Evolutionary conservation across 2,329 filamentous ascomycete genomes (phyloP).

Genomic region (Calycina marina): DNA sequence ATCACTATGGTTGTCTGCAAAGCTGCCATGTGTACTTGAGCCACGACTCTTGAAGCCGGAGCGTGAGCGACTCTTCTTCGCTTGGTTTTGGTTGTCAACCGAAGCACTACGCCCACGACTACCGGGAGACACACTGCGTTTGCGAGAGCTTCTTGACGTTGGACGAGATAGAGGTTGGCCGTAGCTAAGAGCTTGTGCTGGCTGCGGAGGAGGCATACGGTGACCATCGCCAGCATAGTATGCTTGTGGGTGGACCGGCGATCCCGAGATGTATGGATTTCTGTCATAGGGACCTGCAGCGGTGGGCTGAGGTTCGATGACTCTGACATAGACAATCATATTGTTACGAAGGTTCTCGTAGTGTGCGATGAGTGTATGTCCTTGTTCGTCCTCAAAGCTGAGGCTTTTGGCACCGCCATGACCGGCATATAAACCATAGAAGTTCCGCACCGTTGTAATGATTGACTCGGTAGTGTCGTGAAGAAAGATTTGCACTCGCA

Average conservation of each 20-base stretch:
- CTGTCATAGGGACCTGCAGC: conserved; percentile 34
- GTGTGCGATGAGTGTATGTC: conserved; percentile 81
- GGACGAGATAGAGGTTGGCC: conserved; percentile 52
- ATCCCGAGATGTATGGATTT: conserved; percentile 35
- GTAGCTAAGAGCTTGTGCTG: conserved; percentile 35
- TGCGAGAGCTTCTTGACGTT: conserved; percentile 53
- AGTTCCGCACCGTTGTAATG: conserved; percentile 96
- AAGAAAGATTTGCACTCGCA: conserved; percentile 80
- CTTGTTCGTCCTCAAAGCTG: conserved; percentile 84
- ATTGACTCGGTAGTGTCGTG: conserved; percentile 97
- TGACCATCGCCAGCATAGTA: conserved; percentile 47
- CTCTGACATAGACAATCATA: conserved; percentile 86
- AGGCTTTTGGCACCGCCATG: conserved; percentile 59
- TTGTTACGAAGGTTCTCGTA: conserved; percentile 92
- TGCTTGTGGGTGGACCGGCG: conserved; percentile 36
- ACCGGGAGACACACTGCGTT: conserved; percentile 65
- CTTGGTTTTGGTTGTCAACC: conserved; percentile 28
- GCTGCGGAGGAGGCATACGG: conserved; percentile 45
- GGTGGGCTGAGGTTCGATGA: conserved; percentile 47
- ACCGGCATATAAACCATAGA: conserved; percentile 86
- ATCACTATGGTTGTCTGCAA: conserved; percentile 49
- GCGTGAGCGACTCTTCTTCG: conserved; percentile 55
- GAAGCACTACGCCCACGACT: conserved; percentile 49
- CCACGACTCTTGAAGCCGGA: conserved; percentile 53
- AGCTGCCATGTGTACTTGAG: conserved; percentile 33